Percentiles rank a stretch among this genome's conserved stretches.
These are phyloP conservation scores for Coleophoma cylindrospora DNA, from an alignment of 2,329 filamentous ascomycete species.

Conservation along the genomic window DNA sequence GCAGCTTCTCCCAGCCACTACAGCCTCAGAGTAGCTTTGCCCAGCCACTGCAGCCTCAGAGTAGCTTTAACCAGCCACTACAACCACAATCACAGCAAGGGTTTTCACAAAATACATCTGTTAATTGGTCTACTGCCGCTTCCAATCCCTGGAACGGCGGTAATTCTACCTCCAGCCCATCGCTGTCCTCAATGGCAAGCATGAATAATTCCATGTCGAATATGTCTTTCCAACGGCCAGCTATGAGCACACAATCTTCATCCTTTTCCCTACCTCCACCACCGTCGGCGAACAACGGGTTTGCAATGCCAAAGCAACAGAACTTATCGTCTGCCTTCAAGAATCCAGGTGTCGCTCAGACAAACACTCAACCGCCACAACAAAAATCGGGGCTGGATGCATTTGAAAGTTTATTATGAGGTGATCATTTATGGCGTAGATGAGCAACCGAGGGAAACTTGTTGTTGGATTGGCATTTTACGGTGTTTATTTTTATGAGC, in stretches of 20 bases:
- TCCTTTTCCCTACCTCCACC: conserved; percentile 53
- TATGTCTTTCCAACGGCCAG: conserved; percentile 40
- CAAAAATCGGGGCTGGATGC: conserved; percentile 42
- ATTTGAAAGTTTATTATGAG: conserved; percentile 48
- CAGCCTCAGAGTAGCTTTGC: conserved; percentile 13
- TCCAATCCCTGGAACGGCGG: conserved; percentile 23
- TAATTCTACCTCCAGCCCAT: conserved; percentile 23
- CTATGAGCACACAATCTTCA: conserved; percentile 27
- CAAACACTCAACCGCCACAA: conserved; percentile 7
- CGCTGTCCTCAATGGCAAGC: conserved; percentile 29
- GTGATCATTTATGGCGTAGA: not conserved
- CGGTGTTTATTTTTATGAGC: not conserved
- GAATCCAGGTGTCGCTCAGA: not conserved
- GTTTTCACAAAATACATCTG: conserved; percentile 20
- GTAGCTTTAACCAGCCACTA: conserved; percentile 18
- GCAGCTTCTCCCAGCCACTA: conserved; percentile 3
- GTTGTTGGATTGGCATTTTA: not conserved
- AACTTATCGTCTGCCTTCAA: conserved; percentile 11
- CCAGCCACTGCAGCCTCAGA: conserved; percentile 19
- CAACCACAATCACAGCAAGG: conserved; percentile 10
- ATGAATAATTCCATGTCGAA: conserved; percentile 40
- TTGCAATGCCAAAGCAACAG: conserved; percentile 23
- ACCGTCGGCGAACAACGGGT: conserved; percentile 12
- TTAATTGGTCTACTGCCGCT: conserved; percentile 41
- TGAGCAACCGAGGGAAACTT: not conserved